phyloP scores from a whole-genome alignment of 495 filamentous ascomycete genomes.

The Trichoderma erinaceum region DNA sequence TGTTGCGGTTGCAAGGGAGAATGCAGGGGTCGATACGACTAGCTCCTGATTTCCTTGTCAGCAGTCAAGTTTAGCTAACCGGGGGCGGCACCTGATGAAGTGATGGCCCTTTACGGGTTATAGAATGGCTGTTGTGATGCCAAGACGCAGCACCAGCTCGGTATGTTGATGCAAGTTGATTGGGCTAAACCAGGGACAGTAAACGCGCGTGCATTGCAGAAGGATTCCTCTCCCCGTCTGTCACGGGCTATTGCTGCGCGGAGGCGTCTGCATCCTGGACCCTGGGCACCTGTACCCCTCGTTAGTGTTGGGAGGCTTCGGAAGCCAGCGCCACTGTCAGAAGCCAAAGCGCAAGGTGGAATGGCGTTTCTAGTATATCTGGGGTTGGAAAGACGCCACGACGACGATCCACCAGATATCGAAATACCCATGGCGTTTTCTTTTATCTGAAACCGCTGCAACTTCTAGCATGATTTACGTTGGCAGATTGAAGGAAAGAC shows the following conservation, averaged over 20 bases:
- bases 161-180: not conserved
- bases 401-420: conserved; percentile 3
- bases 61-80: not conserved
- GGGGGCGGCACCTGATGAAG: not conserved
- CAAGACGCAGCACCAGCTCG: not conserved
- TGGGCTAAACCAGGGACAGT: not conserved
- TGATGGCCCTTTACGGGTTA: not conserved
- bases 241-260: not conserved
- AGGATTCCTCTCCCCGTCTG: conserved; percentile 3
- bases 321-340: conserved; percentile 15
- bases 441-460: not conserved
- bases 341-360: conserved; percentile 9
- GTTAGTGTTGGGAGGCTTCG: conserved; percentile 7
- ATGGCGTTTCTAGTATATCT: conserved; percentile 3
- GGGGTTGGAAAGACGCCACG: conserved; percentile 3
- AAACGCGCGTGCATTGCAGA: not conserved
- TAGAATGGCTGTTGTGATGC: not conserved
- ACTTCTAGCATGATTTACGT: too few species aligned
- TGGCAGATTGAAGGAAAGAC: too few species aligned
- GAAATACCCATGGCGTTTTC: not conserved
- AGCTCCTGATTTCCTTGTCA: not conserved
- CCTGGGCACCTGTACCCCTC: not conserved
- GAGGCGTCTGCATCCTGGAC: not conserved
- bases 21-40: not conserved
- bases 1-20: conserved; percentile 3